phyloP scores from a whole-genome alignment of 345 rosid genomes.

The Brassica incana region DNA sequence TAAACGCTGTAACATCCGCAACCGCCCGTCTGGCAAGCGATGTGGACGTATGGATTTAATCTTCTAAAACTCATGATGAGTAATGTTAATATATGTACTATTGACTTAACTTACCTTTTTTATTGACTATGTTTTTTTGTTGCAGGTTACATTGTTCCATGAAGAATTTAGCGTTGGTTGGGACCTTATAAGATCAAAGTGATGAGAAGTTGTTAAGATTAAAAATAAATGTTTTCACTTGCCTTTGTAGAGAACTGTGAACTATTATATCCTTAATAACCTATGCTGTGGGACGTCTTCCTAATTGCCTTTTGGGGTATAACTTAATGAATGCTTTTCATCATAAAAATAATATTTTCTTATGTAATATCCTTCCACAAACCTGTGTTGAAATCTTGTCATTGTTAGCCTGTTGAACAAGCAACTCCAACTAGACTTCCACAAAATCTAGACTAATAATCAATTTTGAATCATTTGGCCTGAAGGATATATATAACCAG shows the following conservation, averaged over 20 bases:
- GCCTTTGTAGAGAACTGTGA: slow-evolving; percentile 28
- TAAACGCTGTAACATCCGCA: slow-evolving; percentile 75
- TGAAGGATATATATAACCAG: slow-evolving; percentile 25
- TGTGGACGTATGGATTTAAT: slow-evolving; percentile 67
- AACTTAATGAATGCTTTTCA: slow-evolving; percentile 37
- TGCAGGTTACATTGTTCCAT: slow-evolving; percentile 38
- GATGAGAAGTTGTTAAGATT: not conserved
- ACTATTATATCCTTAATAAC: slow-evolving; percentile 3
- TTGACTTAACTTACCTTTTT: not conserved
- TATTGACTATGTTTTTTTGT: not conserved
- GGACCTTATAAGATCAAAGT: not conserved
- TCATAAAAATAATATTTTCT: not conserved
- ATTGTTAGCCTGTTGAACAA: slow-evolving; percentile 67
- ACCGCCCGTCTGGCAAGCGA: slow-evolving; percentile 68
- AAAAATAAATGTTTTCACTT: slow-evolving; percentile 35
- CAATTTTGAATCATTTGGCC: slow-evolving; percentile 67
- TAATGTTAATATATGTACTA: not conserved
- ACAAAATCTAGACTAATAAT: slow-evolving; percentile 62
- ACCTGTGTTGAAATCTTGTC: not conserved
- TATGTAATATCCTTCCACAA: not conserved
- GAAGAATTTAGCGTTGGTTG: not conserved
- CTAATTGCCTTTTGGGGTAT: not conserved
- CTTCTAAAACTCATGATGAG: not conserved
- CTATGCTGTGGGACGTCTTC: slow-evolving; percentile 33
- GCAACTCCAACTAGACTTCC: slow-evolving; percentile 95